These are phyloP conservation scores for Debaryomyces prosopidis DNA, from an alignment of 805 yeast genomes.

Conservation along the genomic window DNA sequence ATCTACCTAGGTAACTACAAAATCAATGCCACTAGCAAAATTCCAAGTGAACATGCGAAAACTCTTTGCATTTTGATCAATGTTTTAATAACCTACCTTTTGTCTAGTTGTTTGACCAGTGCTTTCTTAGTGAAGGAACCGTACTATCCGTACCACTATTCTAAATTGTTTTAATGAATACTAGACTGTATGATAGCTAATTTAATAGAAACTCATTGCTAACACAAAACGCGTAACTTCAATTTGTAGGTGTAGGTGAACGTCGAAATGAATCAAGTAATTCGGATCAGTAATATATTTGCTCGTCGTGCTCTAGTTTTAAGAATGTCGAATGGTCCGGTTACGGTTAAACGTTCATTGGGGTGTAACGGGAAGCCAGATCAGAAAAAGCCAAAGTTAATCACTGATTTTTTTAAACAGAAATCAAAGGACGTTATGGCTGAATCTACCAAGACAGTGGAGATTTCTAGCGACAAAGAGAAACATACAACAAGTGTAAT, in stretches of 20 bases:
- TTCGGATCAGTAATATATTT: too few species aligned
- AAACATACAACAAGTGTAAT: background rate
- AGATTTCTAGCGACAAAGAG: background rate
- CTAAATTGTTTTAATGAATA: conserved; percentile 26
- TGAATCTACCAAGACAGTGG: background rate
- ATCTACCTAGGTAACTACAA: conserved; percentile 36
- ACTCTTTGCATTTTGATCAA: conserved; percentile 18
- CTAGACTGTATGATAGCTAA: background rate
- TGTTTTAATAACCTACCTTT: conserved; percentile 28
- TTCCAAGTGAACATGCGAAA: conserved; percentile 18
- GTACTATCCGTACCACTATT: conserved; percentile 46
- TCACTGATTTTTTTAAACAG: conserved; percentile 19
- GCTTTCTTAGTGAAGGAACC: conserved; percentile 47
- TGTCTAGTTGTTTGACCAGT: conserved; percentile 46
- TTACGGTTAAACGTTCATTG: background rate
- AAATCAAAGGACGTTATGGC: conserved; percentile 2
- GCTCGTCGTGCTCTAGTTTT: background rate
- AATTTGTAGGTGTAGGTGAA: too few species aligned
- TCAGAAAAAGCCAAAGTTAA: conserved; percentile 10
- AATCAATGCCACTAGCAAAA: conserved; percentile 16
- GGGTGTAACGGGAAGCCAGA: background rate
- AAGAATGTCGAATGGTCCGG: background rate
- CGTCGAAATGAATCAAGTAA: too few species aligned
- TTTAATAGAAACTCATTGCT: background rate
- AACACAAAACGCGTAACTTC: conserved; percentile 1